Conservation (phyloP, 139 green algal genomes). For the Spirogloea muscicola region DNA sequence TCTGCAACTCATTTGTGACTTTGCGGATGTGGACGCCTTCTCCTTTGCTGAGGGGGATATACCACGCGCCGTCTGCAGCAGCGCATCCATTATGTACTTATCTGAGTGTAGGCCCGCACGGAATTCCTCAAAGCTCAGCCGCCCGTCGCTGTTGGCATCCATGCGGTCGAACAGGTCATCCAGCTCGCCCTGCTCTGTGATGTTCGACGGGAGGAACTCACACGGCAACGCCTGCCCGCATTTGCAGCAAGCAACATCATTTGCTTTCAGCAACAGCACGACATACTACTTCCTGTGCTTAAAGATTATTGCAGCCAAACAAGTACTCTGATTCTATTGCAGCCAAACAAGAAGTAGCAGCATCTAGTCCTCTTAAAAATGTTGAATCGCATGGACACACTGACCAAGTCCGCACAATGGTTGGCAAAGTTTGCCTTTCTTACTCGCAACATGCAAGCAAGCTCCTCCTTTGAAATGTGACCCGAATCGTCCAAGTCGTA, state of each 20-base stretch:
- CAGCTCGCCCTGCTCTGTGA: constrained; percentile 22
- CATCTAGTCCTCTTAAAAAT: not conserved
- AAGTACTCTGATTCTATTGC: not conserved
- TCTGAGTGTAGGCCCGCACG: constrained; percentile 9
- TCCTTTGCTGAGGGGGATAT: too few relatives aligned
- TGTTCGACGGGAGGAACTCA: constrained; percentile 19
- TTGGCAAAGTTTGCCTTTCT: not conserved
- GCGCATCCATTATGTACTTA: constrained; percentile 21
- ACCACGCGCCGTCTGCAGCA: constrained; percentile 26
- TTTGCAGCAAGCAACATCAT: not conserved
- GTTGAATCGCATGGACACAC: not conserved
- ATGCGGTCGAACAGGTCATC: constrained; percentile 41
- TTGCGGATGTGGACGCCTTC: too few relatives aligned
- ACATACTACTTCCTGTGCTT: not conserved
- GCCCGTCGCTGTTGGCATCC: constrained; percentile 32
- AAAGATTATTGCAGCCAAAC: not conserved
- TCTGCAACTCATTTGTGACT: too few relatives aligned
- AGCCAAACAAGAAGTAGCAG: not conserved
- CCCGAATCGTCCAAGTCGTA: constrained; percentile 32
- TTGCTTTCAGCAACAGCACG: not conserved
- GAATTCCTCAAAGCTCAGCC: constrained; percentile 36
- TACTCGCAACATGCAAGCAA: constrained; percentile 23
- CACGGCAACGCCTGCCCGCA: constrained; percentile 20
- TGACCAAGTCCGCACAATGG: not conserved
- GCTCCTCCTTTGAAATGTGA: constrained; percentile 29